Percentiles rank a stretch among this genome's conserved stretches.
Evolutionary conservation across 2,329 filamentous ascomycete genomes (phyloP).

Genomic region (Scedosporium minutisporum): DNA sequence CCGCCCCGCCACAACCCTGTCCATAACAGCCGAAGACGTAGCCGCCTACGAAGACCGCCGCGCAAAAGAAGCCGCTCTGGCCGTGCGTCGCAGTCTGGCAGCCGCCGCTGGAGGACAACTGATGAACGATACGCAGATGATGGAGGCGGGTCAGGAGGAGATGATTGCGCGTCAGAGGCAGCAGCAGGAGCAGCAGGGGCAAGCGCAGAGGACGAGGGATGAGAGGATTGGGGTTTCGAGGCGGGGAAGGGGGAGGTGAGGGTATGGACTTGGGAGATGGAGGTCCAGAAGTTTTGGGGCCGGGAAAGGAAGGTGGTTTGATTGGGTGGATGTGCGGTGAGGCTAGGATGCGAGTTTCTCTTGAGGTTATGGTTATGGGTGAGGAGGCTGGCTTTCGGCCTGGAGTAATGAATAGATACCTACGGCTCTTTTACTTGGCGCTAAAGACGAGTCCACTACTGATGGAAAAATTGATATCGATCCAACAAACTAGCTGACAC

Average conservation of each 20-base stretch:
- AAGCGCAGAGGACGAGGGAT: conserved; percentile 20
- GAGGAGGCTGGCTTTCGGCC: too few relatives aligned
- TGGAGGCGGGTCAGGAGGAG: conserved; percentile 9
- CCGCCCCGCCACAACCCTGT: conserved; percentile 56
- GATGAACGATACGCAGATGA: conserved; percentile 9
- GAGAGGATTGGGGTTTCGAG: conserved; percentile 27
- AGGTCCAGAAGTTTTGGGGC: background rate
- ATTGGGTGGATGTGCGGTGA: too few relatives aligned
- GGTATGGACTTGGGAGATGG: background rate
- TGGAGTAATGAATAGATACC: too few relatives aligned
- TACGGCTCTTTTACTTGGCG: too few relatives aligned
- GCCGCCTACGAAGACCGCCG: conserved; percentile 59
- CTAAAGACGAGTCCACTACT: too few relatives aligned
- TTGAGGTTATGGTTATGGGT: too few relatives aligned
- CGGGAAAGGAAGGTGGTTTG: background rate
- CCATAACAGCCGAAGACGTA: conserved; percentile 60
- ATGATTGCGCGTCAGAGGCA: conserved; percentile 6
- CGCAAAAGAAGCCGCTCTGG: conserved; percentile 27
- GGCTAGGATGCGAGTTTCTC: too few relatives aligned
- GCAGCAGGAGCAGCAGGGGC: conserved; percentile 13
- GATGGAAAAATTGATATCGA: too few relatives aligned
- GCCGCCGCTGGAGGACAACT: conserved; percentile 11
- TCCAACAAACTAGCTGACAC: too few relatives aligned
- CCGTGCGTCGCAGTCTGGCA: conserved; percentile 15
- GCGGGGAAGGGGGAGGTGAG: conserved; percentile 11